Evolutionary conservation across 305 asterid genomes (phyloP).

Genomic region (Ilex paraguariensis): DNA sequence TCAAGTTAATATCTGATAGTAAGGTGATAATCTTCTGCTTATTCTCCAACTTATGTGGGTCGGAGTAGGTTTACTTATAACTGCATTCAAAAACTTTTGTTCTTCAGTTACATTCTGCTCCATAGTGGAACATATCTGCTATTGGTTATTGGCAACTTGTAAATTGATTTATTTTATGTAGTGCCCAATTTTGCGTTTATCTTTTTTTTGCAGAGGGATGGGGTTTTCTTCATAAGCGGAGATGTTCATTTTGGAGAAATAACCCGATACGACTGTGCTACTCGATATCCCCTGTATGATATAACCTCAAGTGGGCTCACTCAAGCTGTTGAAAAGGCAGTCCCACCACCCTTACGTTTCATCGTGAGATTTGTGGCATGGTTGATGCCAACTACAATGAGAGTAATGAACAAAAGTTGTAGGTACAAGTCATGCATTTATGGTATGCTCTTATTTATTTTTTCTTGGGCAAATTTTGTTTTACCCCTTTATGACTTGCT

Average conservation of each 20-base stretch:
- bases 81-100: background rate
- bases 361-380: constrained; percentile 24
- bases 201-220: constrained; percentile 19
- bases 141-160: no score
- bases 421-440: constrained; percentile 25
- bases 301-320: constrained; percentile 30
- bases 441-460: constrained; percentile 14
- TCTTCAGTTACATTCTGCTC: background rate
- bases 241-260: constrained; percentile 39
- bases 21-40: constrained; percentile 19
- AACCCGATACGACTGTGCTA: constrained; percentile 26
- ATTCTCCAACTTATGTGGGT: background rate
- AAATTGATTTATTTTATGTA: no score
- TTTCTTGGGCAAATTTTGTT: background rate
- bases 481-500: background rate
- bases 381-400: constrained; percentile 26
- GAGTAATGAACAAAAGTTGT: constrained; percentile 25
- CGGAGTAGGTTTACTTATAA: background rate
- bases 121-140: background rate
- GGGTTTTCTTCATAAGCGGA: constrained; percentile 30
- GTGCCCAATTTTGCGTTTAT: no score
- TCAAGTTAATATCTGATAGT: constrained; percentile 26
- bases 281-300: constrained; percentile 27
- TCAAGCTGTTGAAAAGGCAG: constrained; percentile 30
- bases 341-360: constrained; percentile 23